Evolutionary conservation across 805 yeast species (phyloP).

Genomic region (Candida arabinofermentans): DNA sequence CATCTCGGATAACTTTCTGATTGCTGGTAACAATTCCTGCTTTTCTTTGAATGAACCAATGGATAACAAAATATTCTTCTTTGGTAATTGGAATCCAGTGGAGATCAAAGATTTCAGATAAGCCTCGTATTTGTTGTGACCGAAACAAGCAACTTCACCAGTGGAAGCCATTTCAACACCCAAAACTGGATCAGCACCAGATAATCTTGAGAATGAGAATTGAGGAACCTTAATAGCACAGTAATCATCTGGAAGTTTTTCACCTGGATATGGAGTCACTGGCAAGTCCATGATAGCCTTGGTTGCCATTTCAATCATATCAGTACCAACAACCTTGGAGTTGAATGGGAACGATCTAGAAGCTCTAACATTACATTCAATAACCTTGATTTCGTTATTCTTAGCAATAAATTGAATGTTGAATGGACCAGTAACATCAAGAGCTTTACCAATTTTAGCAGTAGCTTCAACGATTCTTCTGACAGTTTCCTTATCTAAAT

Average conservation of each 20-base stretch:
- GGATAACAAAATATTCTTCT: conserved; percentile 88
- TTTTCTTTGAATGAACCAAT: conserved; percentile 97
- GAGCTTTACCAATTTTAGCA: conserved; percentile 88
- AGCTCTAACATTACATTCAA: conserved; percentile 98
- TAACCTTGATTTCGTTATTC: conserved; percentile 93
- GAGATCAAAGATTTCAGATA: conserved; percentile 91
- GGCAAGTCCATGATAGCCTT: conserved; percentile 90
- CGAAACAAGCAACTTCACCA: conserved; percentile 98
- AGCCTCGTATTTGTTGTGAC: conserved; percentile 95
- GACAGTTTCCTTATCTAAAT: conserved; percentile 61
- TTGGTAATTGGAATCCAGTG: conserved; percentile 92
- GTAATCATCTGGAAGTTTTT: conserved; percentile 85
- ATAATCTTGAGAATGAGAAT: conserved; percentile 92
- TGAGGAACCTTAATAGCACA: conserved; percentile 97
- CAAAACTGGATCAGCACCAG: conserved; percentile 96
- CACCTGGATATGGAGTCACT: conserved; percentile 84
- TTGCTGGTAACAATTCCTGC: conserved; percentile 86
- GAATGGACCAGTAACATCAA: conserved; percentile 96
- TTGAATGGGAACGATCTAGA: conserved; percentile 99
- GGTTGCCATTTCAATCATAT: conserved; percentile 95
- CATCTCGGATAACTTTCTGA: conserved; percentile 70
- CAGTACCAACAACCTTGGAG: conserved; percentile 95
- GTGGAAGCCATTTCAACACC: conserved; percentile 99
- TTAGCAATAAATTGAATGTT: conserved; percentile 98
- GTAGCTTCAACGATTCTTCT: conserved; percentile 80